Conservation (phyloP, 2,329 filamentous ascomycete genomes). For the Hymenoscyphus fraxineus region DNA sequence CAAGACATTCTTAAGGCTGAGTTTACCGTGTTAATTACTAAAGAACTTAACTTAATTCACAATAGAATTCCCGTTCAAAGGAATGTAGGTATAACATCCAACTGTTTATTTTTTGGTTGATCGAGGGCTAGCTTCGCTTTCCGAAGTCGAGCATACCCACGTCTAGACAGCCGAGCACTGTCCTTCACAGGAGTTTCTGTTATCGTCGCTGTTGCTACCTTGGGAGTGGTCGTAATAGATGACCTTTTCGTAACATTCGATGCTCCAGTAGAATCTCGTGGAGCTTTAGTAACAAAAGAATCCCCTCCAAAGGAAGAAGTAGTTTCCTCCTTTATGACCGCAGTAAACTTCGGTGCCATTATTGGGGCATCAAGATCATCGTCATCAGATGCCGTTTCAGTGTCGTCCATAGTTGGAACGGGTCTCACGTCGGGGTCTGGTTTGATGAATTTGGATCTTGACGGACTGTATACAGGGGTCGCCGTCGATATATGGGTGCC, state of each 20-base stretch:
- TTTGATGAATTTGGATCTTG: not conserved
- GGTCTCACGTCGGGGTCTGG: not conserved
- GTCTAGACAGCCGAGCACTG: constrained; percentile 16
- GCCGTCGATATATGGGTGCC: constrained; percentile 17
- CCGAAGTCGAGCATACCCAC: constrained; percentile 21
- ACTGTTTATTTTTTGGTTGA: constrained; percentile 19
- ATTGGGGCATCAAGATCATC: constrained; percentile 32
- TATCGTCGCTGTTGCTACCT: not conserved
- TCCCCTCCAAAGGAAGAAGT: not conserved
- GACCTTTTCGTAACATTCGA: not conserved
- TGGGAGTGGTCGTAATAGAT: not conserved
- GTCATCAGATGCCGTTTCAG: constrained; percentile 23
- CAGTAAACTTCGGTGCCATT: constrained; percentile 21
- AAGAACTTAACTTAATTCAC: not conserved
- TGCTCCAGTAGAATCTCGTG: not conserved
- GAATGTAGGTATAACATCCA: constrained; percentile 30
- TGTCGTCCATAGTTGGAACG: not conserved
- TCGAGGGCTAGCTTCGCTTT: constrained; percentile 25
- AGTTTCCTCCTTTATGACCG: not conserved
- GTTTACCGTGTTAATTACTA: no score
- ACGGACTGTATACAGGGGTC: not conserved
- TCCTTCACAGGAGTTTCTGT: not conserved
- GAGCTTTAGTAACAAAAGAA: not conserved
- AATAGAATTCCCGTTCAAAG: constrained; percentile 12
- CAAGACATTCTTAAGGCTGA: no score